These are phyloP conservation scores for Rhodotorula diobovata DNA, from an alignment of 768 basidiomycete species.

Conservation along the genomic window DNA sequence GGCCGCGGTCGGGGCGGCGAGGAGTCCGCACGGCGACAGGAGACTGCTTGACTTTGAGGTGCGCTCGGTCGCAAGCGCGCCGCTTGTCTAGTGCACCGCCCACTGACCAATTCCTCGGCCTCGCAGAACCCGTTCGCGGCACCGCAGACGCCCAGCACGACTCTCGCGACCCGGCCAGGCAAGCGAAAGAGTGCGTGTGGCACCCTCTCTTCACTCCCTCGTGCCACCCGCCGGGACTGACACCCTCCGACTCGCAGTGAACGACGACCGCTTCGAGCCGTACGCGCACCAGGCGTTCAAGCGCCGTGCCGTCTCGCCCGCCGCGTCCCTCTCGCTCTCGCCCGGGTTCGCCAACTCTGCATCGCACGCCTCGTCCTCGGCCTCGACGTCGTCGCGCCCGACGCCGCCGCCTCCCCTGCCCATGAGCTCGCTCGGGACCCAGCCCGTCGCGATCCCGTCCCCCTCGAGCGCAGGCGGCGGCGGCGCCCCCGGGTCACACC, in stretches of 20 bases:
- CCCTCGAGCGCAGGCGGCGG: not conserved
- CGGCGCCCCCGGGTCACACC: not conserved
- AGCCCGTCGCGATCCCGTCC: slow-evolving; percentile 29
- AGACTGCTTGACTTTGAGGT: slow-evolving; percentile 34
- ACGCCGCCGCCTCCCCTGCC: slow-evolving; percentile 1
- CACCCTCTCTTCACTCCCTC: not conserved
- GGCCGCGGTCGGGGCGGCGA: not conserved
- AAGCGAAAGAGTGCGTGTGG: slow-evolving; percentile 39
- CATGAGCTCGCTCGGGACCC: not conserved
- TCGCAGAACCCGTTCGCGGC: not conserved
- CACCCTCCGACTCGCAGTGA: slow-evolving; percentile 3
- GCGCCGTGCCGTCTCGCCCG: slow-evolving; percentile 43
- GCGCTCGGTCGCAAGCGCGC: not conserved
- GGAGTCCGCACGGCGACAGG: slow-evolving; percentile 19
- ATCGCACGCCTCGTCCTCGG: not conserved
- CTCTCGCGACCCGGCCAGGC: slow-evolving; percentile 25
- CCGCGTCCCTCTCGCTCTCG: slow-evolving; percentile 31
- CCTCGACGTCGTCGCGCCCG: not conserved
- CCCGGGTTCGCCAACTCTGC: slow-evolving; percentile 7
- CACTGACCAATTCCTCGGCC: too few relatives aligned
- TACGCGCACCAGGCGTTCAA: slow-evolving; percentile 41
- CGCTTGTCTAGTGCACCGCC: too few relatives aligned
- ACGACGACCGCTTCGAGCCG: slow-evolving; percentile 41
- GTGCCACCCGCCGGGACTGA: not conserved
- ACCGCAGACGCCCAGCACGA: slow-evolving; percentile 29